A percentile compares a stretch with the other conserved stretches of the same genome.
phyloP scores from a whole-genome alignment of 1,284 basidiomycete species.

The Erythrobasidium hasegawianum region DNA sequence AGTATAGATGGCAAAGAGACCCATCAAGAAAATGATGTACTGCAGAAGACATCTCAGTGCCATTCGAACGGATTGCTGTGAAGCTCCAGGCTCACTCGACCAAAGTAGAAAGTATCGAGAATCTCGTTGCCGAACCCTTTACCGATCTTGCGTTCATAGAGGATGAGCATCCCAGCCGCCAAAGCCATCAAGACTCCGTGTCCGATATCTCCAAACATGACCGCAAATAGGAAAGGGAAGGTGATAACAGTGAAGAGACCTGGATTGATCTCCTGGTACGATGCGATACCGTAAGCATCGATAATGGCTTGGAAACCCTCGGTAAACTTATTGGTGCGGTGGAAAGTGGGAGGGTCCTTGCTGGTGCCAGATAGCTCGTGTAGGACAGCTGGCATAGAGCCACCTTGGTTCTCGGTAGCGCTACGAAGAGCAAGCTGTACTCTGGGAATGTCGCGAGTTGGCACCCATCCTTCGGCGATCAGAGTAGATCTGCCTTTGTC shows the following conservation, averaged over 20 bases:
- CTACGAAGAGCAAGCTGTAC: slow-evolving; percentile 86
- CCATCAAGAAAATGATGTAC: slow-evolving; percentile 98
- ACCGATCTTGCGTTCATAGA: slow-evolving; percentile 73
- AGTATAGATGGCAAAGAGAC: slow-evolving; percentile 89
- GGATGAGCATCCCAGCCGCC: slow-evolving; percentile 77
- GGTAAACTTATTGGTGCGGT: slow-evolving; percentile 93
- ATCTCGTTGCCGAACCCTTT: slow-evolving; percentile 79
- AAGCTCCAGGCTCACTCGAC: slow-evolving; percentile 34
- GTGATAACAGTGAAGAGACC: slow-evolving; percentile 58
- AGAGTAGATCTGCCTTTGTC: slow-evolving; percentile 90
- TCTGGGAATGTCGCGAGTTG: slow-evolving; percentile 77
- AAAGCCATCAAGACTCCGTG: slow-evolving; percentile 82
- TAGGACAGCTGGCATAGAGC: slow-evolving; percentile 84
- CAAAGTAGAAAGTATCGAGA: slow-evolving; percentile 80
- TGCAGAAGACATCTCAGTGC: slow-evolving; percentile 54
- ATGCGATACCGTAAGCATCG: slow-evolving; percentile 92
- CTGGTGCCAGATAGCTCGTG: slow-evolving; percentile 79
- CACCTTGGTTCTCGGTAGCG: slow-evolving; percentile 75
- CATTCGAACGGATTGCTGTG: not conserved
- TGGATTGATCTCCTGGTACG: slow-evolving; percentile 96
- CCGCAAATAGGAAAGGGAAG: slow-evolving; percentile 89
- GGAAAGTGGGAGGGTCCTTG: slow-evolving; percentile 92
- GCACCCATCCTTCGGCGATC: slow-evolving; percentile 97
- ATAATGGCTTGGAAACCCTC: slow-evolving; percentile 97
- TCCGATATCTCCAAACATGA: slow-evolving; percentile 99